Base-by-base conservation (phyloP, 2,329 filamentous ascomycete genomes). In the Corynespora cassiicola region DNA sequence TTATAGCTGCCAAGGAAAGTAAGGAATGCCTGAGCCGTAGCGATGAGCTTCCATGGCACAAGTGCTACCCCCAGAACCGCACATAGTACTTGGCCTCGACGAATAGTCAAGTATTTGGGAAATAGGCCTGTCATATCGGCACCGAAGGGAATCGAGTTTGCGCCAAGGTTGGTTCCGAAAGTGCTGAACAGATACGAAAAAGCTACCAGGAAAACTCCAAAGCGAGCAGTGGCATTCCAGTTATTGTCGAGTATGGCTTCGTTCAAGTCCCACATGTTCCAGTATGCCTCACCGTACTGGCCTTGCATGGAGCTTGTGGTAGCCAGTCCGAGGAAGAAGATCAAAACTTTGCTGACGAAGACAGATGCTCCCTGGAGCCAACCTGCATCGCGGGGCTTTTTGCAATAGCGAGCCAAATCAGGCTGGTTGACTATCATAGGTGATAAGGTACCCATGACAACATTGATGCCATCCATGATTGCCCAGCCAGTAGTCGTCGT, bases 191-290 rank as follows among this genome's bases (percentile, higher is more conserved):
- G 55, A 42, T 65, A 65, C 4, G 63, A 59, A 2, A 70, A 36
- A 2, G 58, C 53, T 2, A 63, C 66, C 29, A 74, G 63, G 48
- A 75, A 73, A 23, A 74, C 56, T 2, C 62, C 63, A 7, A 68
- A 66, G 5, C 72, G 64, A 5, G 68, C 64, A 5, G 54, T 59
- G 0, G 71, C 58, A 2, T 54, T 55, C 58, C 68, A 74, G 47
- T 68, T 68, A 17, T 63, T 58, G 12, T 68, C 65, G 5, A 75
- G 60, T 6, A 75, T 69, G 65, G 61, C 25, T 65, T 69, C 54
- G 35, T 69, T 68, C n/a, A 75, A 61, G 46, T 74, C 71, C 71
- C 71, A 74, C 2, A 70, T 53, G 35, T 75, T 74, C 72, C 71
- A 75, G 47, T 71, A 70, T 3, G 64, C 63, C 5, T 63, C 60